These are phyloP conservation scores for Ophiognomonia clavigignenti-juglandacearum DNA, from an alignment of 2,329 filamentous ascomycete species.

Conservation along the genomic window DNA sequence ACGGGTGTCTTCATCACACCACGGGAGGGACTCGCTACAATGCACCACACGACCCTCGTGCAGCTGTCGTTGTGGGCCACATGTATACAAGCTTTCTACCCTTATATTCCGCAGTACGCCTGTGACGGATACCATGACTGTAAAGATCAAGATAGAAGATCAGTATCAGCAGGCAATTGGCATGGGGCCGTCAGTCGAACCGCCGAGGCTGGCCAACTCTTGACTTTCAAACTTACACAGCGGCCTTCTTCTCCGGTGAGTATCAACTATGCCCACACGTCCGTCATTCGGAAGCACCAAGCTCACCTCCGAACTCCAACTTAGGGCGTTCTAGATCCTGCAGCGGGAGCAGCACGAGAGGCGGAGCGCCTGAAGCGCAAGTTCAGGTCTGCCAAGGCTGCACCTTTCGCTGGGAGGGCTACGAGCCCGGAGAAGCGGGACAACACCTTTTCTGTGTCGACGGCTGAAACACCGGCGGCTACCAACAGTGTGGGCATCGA, in stretches of 20 bases:
- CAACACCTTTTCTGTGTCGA: conserved; percentile 43
- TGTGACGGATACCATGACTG: conserved; percentile 25
- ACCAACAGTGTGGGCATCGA: conserved; percentile 50
- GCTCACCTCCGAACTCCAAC: not conserved
- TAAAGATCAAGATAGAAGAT: conserved; percentile 19
- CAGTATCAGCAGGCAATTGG: conserved; percentile 11
- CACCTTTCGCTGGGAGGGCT: conserved; percentile 17
- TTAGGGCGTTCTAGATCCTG: conserved; percentile 12
- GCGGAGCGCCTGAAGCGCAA: conserved; percentile 35
- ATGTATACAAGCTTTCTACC: conserved; percentile 42
- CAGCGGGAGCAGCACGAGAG: conserved; percentile 32
- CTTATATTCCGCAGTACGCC: conserved; percentile 32
- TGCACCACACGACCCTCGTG: conserved; percentile 37
- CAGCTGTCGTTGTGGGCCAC: conserved; percentile 45
- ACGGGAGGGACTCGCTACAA: conserved; percentile 23
- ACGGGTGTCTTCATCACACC: not conserved
- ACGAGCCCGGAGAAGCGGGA: conserved; percentile 30
- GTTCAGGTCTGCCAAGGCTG: conserved; percentile 27
- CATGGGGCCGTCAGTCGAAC: not conserved
- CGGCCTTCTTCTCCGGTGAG: conserved; percentile 29
- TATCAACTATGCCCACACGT: too few species aligned
- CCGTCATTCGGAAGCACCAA: not conserved
- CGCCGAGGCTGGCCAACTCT: conserved; percentile 9
- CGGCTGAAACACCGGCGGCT: conserved; percentile 39
- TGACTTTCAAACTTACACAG: conserved; percentile 39